Base-by-base conservation (phyloP, 2,329 filamentous ascomycete species). In the Aspergillus nomiae region DNA sequence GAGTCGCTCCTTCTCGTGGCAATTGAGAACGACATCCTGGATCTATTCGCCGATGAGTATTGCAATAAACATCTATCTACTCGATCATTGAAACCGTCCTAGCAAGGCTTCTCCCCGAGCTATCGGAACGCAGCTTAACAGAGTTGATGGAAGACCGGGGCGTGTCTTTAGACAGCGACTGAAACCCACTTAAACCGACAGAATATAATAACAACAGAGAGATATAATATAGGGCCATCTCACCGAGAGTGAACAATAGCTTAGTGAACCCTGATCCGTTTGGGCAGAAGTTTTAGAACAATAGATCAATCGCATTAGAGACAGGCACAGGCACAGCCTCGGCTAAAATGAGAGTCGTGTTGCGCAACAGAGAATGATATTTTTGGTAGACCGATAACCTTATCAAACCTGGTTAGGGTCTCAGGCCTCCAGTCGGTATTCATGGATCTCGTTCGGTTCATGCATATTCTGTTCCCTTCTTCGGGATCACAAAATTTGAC, bases 61-160 rank as follows among this genome's bases (percentile, higher is more conserved):
- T 90, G 93, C 79, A 99, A 99, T 80, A 96, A 94, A 80, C 93
- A 97, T 79, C 81, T 98, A 82, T 97, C 69, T 97, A 96, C 73
- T 84, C 87, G 51, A 83, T 95, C 55, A 80, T 98, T 38, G 95
- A 99, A 79, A 79, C 94, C 62, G 76, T 97, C 2, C 82, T 97
- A n/a, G 86, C 92, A 61, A 87, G 90, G 67, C 78, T 98, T 65
- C 86, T 97, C 73, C 95, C 95, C 5, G 95, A 99, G 80, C 76
- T 98, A 71, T 84, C 84, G 59, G 90, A 92, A 71, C 88, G 87
- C 74, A 87, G 88, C 43, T 85, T 92, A 34, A 82, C 84, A 60
- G 91, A 92, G 71, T 78, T 96, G 61, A 87, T 91, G 85, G 89
- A 87, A 66, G 90, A 93, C 77, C 85, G 92, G 71, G 82, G 93